phyloP scores from a whole-genome alignment of 805 yeast species.

The Nakazawaea peltata region DNA sequence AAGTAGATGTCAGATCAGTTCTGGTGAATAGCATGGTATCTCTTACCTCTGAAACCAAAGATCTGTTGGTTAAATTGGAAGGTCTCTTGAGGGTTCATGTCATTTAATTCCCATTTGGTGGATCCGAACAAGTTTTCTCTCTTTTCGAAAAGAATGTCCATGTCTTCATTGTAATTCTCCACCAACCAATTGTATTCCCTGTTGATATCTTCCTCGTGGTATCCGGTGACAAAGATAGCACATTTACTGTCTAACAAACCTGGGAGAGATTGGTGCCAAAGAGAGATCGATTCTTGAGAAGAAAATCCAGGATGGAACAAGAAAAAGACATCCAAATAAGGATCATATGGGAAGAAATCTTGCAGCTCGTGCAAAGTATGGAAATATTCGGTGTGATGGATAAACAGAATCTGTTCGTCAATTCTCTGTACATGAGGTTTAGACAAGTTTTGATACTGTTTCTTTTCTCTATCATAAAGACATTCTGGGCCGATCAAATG shows the following conservation, averaged over 20 bases:
- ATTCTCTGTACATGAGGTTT: constrained; percentile 67
- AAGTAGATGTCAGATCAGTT: constrained; percentile 6
- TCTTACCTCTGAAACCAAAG: constrained; percentile 92
- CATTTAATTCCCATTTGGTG: constrained; percentile 93
- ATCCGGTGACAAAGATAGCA: constrained; percentile 85
- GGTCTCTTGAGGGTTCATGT: constrained; percentile 84
- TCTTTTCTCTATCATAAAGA: constrained; percentile 64
- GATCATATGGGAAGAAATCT: constrained; percentile 97
- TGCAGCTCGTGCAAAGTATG: constrained; percentile 85
- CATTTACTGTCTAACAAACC: constrained; percentile 91
- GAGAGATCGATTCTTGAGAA: constrained; percentile 67
- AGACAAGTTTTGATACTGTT: constrained; percentile 46
- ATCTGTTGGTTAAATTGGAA: constrained; percentile 86
- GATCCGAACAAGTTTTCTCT: constrained; percentile 70
- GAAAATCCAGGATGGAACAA: constrained; percentile 94
- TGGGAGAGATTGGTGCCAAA: constrained; percentile 80
- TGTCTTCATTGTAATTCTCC: constrained; percentile 58
- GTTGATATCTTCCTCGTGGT: constrained; percentile 62
- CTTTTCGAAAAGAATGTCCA: constrained; percentile 75
- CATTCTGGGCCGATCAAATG: constrained; percentile 95
- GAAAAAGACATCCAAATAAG: constrained; percentile 88
- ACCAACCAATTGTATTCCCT: constrained; percentile 69
- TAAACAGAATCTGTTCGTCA: constrained; percentile 65
- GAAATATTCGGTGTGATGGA: constrained; percentile 87
- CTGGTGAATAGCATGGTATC: constrained; percentile 74